Conservation (phyloP, 371 early-diverging fungal genomes). For the Mortierella sp. region DNA sequence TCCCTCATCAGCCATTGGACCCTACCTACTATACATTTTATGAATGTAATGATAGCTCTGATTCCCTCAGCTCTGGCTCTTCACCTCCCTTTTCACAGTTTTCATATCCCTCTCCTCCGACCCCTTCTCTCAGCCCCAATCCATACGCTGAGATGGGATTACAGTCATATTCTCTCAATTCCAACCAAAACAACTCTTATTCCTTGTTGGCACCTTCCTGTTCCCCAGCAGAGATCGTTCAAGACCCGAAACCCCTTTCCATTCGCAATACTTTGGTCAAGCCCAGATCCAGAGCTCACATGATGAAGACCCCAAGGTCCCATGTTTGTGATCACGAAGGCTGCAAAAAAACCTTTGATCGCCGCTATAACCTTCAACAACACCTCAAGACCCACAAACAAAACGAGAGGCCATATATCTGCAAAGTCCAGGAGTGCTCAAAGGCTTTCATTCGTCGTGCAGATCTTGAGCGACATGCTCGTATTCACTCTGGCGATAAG, state of each 20-base stretch:
- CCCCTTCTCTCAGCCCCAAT: background rate
- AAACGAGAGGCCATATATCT: background rate
- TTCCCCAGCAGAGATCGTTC: background rate
- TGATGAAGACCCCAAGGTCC: background rate
- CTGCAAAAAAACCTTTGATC: constrained; percentile 18
- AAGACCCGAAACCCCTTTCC: background rate
- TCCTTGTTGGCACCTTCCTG: background rate
- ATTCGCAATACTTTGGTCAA: background rate
- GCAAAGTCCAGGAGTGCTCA: background rate
- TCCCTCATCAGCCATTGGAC: too few species aligned
- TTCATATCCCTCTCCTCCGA: background rate
- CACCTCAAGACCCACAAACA: constrained; percentile 12
- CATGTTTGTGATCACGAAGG: background rate
- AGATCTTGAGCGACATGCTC: constrained; percentile 12
- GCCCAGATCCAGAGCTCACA: background rate
- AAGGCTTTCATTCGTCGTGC: background rate
- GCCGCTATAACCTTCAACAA: constrained; percentile 9
- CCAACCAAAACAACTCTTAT: background rate
- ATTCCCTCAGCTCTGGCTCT: background rate
- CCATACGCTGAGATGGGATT: background rate
- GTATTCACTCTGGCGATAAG: background rate
- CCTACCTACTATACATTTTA: background rate
- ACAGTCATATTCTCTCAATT: background rate
- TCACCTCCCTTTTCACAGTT: background rate
- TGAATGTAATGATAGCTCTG: background rate